A percentile compares a stretch with the other conserved stretches of the same genome.
Evolutionary conservation across 2,329 filamentous ascomycete species (phyloP).

Genomic region (Lizonia empirigonia): DNA sequence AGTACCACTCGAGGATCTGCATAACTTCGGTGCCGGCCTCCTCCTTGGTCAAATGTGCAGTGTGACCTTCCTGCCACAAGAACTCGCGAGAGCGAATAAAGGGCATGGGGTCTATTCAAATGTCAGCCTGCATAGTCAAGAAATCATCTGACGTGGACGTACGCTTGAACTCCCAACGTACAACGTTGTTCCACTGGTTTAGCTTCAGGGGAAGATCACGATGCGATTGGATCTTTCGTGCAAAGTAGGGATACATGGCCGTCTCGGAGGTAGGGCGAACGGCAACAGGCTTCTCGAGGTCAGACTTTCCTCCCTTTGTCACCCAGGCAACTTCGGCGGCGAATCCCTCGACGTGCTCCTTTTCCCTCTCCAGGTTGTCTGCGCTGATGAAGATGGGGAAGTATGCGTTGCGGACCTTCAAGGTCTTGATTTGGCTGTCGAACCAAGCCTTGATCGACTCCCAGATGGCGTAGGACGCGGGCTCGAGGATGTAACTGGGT

Average conservation of each 20-base stretch:
- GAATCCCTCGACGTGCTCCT: slow-evolving; percentile 97
- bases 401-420: slow-evolving; percentile 94
- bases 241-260: slow-evolving; percentile 95
- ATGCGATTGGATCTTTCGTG: slow-evolving; percentile 96
- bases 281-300: slow-evolving; percentile 80
- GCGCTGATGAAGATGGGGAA: slow-evolving; percentile 88
- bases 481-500: slow-evolving; percentile 72
- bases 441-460: slow-evolving; percentile 66
- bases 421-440: slow-evolving; percentile 76
- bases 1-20: slow-evolving; percentile 92
- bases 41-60: slow-evolving; percentile 84
- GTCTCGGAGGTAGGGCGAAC: slow-evolving; percentile 73
- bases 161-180: slow-evolving; percentile 95
- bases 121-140: too few species aligned
- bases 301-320: slow-evolving; percentile 86
- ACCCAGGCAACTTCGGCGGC: slow-evolving; percentile 91
- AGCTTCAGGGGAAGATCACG: slow-evolving; percentile 90
- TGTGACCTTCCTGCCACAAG: slow-evolving; percentile 97
- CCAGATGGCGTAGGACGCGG: slow-evolving; percentile 70
- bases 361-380: slow-evolving; percentile 84
- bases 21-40: slow-evolving; percentile 84
- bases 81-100: slow-evolving; percentile 92
- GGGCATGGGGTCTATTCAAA: slow-evolving; percentile 58
- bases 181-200: slow-evolving; percentile 97
- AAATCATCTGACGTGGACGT: neutral